A percentile compares a stretch with the other conserved stretches of the same genome.
These are phyloP conservation scores for Hortaea werneckii DNA, from an alignment of 2,329 filamentous ascomycete species.

Conservation along the genomic window DNA sequence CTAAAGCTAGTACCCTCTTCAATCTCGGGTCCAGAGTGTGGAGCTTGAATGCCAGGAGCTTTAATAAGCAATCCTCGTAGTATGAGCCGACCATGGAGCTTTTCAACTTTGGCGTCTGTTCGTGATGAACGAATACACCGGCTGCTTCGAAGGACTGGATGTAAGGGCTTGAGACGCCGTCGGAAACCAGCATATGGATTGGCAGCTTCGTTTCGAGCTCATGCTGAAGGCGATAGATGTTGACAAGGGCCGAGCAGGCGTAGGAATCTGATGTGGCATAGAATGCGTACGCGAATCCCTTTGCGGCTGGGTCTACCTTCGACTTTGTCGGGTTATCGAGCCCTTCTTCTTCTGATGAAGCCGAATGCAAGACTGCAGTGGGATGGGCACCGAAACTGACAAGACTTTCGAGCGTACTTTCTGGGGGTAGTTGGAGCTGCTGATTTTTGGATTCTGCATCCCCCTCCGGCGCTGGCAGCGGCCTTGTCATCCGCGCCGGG, in stretches of 20 bases:
- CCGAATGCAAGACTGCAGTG: background rate
- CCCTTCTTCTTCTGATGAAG: background rate
- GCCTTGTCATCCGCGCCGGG: background rate
- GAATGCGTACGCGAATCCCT: conserved; percentile 19
- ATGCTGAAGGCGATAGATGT: conserved; percentile 17
- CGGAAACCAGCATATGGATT: conserved; percentile 18
- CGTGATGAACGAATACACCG: conserved; percentile 12
- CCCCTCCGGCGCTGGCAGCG: background rate
- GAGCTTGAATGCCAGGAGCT: conserved; percentile 21
- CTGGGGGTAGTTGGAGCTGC: background rate
- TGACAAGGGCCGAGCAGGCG: conserved; percentile 21
- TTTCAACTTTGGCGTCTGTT: conserved; percentile 13
- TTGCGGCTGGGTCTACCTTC: background rate
- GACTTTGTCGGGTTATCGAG: background rate
- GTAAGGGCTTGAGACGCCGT: conserved; percentile 10
- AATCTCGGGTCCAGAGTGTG: conserved; percentile 15
- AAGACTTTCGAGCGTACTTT: background rate
- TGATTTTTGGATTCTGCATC: background rate
- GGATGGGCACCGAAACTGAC: background rate
- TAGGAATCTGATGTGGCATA: conserved; percentile 20
- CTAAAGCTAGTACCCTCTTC: conserved; percentile 16
- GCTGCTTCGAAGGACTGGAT: conserved; percentile 8
- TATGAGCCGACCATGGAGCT: conserved; percentile 7
- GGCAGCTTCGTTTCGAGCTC: conserved; percentile 11
- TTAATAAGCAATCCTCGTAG: conserved; percentile 20